Evolutionary conservation across 441 rosid species (phyloP).

Genomic region (Jatropha multifida): DNA sequence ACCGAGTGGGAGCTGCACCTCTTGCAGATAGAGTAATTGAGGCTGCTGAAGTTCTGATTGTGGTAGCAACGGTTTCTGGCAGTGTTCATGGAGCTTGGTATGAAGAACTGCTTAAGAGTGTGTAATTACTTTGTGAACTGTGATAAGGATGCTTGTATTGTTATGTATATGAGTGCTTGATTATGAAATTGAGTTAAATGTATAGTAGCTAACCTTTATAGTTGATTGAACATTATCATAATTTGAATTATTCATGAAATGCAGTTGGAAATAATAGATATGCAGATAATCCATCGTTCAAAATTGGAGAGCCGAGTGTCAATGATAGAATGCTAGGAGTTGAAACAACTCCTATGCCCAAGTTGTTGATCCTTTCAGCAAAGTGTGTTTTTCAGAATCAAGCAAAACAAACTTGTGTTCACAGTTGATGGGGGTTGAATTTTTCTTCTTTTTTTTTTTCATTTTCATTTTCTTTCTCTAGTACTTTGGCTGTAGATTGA

Average conservation of each 20-base stretch:
- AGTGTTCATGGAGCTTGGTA: slow-evolving; percentile 70
- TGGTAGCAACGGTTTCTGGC: slow-evolving; percentile 55
- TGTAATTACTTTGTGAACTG: neutral
- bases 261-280: neutral
- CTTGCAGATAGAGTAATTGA: slow-evolving; percentile 53
- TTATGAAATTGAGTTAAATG: neutral
- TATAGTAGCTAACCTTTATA: neutral
- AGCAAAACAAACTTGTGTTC: no score
- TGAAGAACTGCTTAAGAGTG: slow-evolving; percentile 29
- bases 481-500: no score
- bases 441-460: no score
- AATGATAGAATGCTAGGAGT: no score
- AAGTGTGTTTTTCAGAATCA: no score
- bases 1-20: slow-evolving; percentile 49
- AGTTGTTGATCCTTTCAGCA: no score
- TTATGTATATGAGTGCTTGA: neutral
- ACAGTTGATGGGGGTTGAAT: no score
- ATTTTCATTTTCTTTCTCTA: no score
- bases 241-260: neutral
- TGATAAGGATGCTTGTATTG: neutral
- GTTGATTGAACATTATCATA: no score
- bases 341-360: no score
- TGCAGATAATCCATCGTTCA: no score
- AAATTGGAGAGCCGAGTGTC: no score
- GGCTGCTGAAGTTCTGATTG: slow-evolving; percentile 52